Base-by-base conservation (phyloP, 805 yeast species). In the Kurtzmaniella cleridarum region DNA sequence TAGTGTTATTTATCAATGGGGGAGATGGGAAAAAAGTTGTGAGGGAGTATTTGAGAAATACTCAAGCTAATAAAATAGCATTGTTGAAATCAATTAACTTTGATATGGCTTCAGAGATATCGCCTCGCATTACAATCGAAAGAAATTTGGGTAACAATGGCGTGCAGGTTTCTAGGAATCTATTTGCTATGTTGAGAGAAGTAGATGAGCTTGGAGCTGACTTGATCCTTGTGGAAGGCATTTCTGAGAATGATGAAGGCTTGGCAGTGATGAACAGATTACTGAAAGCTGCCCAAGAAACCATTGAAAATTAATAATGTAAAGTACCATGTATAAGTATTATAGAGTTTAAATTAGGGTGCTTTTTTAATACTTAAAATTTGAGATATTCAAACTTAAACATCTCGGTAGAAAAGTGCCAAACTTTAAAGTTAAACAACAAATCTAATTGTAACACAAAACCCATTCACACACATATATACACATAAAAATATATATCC, bases 191-290 rank as follows among this genome's bases (percentile, higher is more conserved):
- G 20, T 69, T 93, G 39, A 71, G 98, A 50, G 79, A 80, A 32
- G 81, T 86, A 12, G 98, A 93, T 55, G 83, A 77, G 39, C 46
- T 59, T 16, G 75, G 71, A 1, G 89, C 79, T 2, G 88, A 84
- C 43, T 47, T 78, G 28, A 88, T 93, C 8, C 69, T 93, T 35
- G 89, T 90, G 1, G 97, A 90, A 57, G 95, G 95, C 0, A 76
- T 89, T 6, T 76, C 69, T 20, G 89, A 84, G 46, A 62, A 68
- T 1, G 73, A 82, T 38, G 93, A 89, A 54, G 98, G 98, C 0
- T 68, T 90, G 41, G 98, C 98, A 0, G 83, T 93, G 28, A 91
- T 93, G 96, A 93, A 93, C 57, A 66, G 98, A 49, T 66, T 91
- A 26, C 69, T 74, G 27, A 90, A 90, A 57, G 97, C 97, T 3